Evolutionary conservation across 352 stramenopile species (phyloP).

Genomic region (Globisporangium acanthophoron): DNA sequence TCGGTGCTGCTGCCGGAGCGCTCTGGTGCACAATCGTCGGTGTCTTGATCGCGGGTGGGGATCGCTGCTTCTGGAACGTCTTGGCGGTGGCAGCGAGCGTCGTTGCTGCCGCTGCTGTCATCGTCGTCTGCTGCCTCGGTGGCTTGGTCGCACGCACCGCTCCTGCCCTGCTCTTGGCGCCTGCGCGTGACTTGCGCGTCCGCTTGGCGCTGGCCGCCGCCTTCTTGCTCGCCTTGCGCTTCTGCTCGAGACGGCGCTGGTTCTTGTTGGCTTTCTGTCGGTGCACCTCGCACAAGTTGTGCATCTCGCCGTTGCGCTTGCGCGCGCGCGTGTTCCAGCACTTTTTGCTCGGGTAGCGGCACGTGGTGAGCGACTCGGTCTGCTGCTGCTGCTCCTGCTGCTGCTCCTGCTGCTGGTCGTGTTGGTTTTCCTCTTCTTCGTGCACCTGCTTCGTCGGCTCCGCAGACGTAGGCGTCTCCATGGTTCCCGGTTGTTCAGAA

Average conservation of each 20-base stretch:
- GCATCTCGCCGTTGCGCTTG: slow-evolving; percentile 44
- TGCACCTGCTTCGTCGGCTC: neutral
- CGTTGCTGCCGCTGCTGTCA: neutral
- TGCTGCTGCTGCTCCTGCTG: neutral
- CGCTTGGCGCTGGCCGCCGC: slow-evolving; percentile 3
- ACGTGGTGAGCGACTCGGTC: slow-evolving; percentile 16
- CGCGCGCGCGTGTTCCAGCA: slow-evolving; percentile 37
- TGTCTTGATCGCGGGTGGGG: neutral
- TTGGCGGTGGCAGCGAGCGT: neutral
- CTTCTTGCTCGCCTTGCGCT: slow-evolving; percentile 21
- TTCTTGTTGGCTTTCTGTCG: slow-evolving; percentile 47
- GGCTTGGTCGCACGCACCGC: neutral
- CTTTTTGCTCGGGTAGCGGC: slow-evolving; percentile 46
- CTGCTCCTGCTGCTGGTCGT: neutral
- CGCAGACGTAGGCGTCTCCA: neutral
- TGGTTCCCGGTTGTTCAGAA: neutral
- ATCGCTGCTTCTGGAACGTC: neutral
- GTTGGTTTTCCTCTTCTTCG: too few relatives aligned
- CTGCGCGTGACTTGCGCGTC: slow-evolving; percentile 7
- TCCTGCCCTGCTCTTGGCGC: neutral
- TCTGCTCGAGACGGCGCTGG: slow-evolving; percentile 37
- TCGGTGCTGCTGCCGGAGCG: neutral
- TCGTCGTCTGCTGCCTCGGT: neutral
- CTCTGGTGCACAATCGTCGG: neutral
- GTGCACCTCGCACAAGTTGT: slow-evolving; percentile 51